Evolutionary conservation across 2,329 filamentous ascomycete genomes (phyloP).

Genomic region (Davidsoniella australis): DNA sequence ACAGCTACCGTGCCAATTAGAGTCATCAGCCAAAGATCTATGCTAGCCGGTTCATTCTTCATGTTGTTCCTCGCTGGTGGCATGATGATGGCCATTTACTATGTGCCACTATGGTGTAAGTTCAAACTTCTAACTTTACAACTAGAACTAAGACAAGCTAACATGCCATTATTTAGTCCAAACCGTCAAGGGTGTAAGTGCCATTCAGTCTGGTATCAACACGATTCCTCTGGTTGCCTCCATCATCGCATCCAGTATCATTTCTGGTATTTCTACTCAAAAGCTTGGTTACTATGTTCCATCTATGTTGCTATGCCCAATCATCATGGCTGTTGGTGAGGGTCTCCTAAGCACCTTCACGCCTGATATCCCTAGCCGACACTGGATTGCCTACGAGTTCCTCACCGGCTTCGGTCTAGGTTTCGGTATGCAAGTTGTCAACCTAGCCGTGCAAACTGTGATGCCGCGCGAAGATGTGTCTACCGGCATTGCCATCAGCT

Average conservation of each 20-base stretch:
- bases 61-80: constrained; percentile 30
- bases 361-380: constrained; percentile 26
- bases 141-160: neutral
- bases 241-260: constrained; percentile 33
- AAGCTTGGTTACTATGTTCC: constrained; percentile 43
- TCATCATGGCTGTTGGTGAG: constrained; percentile 32
- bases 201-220: constrained; percentile 38
- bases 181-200: constrained; percentile 33
- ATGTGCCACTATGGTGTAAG: constrained; percentile 38
- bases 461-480: constrained; percentile 34
- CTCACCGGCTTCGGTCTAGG: constrained; percentile 42
- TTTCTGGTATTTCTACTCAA: constrained; percentile 31
- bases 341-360: constrained; percentile 41
- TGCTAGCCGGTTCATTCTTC: constrained; percentile 29
- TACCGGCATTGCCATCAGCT: constrained; percentile 36
- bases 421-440: constrained; percentile 38
- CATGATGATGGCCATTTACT: constrained; percentile 39
- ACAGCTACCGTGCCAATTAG: constrained; percentile 38
- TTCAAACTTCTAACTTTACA: constrained; percentile 11
- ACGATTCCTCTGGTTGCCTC: constrained; percentile 40
- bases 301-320: constrained; percentile 34
- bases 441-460: constrained; percentile 39
- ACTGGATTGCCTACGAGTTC: constrained; percentile 45
- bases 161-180: constrained; percentile 25
- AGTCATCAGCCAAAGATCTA: constrained; percentile 37